Conservation (phyloP, 2,329 filamentous ascomycete species). For the Colletotrichum sp. region DNA sequence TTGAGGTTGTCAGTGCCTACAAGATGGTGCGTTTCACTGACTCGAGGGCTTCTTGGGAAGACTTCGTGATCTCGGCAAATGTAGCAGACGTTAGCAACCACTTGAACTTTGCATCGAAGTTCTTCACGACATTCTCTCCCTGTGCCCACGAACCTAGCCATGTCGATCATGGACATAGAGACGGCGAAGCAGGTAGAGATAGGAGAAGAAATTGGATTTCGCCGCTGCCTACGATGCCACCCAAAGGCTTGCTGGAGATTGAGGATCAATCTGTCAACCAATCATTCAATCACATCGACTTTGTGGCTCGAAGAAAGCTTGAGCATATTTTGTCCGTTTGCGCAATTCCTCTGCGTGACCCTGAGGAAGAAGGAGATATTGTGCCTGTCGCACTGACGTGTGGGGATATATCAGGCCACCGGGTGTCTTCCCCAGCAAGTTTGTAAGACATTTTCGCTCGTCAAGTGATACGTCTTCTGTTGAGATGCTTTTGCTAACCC, state of each 20-base stretch:
- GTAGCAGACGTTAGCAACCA: neutral
- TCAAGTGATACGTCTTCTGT: no score
- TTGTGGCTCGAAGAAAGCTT: neutral
- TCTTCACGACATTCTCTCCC: no score
- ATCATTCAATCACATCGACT: neutral
- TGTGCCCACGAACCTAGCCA: no score
- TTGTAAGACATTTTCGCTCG: neutral
- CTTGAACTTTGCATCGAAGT: no score
- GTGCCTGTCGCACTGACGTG: neutral
- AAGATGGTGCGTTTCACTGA: neutral
- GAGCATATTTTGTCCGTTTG: neutral
- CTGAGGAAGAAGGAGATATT: neutral
- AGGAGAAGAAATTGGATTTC: no score
- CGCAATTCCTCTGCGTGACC: neutral
- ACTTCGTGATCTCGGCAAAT: neutral
- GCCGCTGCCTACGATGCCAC: no score
- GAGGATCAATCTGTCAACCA: neutral
- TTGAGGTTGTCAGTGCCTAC: neutral
- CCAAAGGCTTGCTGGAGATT: neutral
- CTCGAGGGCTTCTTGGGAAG: neutral
- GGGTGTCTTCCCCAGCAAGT: neutral
- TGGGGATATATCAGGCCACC: neutral
- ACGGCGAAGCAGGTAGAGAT: no score
- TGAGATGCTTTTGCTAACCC: no score
- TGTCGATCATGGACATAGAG: no score